Evolutionary conservation across 352 stramenopile genomes (phyloP).

Genomic region (Phytophthora colocasiae): DNA sequence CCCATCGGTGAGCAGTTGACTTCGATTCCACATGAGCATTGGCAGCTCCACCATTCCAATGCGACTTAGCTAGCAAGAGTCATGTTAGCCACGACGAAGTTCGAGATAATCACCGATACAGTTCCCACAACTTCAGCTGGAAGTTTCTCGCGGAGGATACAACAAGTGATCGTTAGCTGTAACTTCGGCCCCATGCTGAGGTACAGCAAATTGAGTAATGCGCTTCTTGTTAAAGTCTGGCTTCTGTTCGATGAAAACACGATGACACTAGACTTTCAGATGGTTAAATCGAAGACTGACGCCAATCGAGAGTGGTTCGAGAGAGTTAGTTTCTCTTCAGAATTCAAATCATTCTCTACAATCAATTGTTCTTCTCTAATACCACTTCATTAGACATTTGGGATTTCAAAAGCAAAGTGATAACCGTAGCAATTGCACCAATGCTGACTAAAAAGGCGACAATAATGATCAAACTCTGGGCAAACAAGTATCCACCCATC

Average conservation of each 20-base stretch:
- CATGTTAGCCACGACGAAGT: not conserved
- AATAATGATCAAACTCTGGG: not conserved
- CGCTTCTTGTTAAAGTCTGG: no score
- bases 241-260: no score
- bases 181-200: no score
- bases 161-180: not conserved
- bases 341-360: no score
- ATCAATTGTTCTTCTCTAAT: no score
- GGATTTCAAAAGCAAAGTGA: no score
- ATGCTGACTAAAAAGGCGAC: not conserved
- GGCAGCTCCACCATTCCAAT: not conserved
- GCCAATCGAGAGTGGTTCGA: no score
- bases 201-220: no score
- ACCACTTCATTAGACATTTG: no score
- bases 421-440: not conserved
- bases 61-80: not conserved
- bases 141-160: not conserved
- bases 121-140: not conserved
- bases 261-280: no score
- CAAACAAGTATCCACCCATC: not conserved
- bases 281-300: no score
- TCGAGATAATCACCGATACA: not conserved
- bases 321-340: no score
- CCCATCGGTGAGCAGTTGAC: conserved; percentile 6
- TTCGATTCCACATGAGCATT: conserved; percentile 9